Percentiles rank a stretch among this genome's conserved stretches.
phyloP scores from a whole-genome alignment of 2,329 filamentous ascomycete genomes.

The Nothophoma quercina region DNA sequence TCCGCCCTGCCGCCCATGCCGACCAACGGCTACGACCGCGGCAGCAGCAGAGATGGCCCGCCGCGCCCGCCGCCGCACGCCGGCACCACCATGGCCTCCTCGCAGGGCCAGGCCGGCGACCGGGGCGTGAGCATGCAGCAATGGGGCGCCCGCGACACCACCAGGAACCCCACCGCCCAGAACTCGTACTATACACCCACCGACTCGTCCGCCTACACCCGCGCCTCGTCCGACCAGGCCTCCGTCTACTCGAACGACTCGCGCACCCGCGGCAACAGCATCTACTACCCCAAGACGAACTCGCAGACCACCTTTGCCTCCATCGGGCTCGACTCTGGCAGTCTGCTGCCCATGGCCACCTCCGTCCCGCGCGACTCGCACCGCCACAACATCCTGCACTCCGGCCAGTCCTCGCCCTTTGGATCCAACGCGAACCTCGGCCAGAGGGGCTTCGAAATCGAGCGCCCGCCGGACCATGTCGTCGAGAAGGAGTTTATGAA shows the following conservation, averaged over 20 bases:
- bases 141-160: slow-evolving; percentile 64
- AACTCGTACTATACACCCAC: slow-evolving; percentile 34
- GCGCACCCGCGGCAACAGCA: slow-evolving; percentile 60
- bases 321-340: slow-evolving; percentile 52
- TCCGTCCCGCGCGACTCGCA: slow-evolving; percentile 53
- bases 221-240: slow-evolving; percentile 69
- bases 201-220: slow-evolving; percentile 59
- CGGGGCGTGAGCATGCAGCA: slow-evolving; percentile 76
- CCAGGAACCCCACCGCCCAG: slow-evolving; percentile 15
- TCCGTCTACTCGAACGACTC: slow-evolving; percentile 71
- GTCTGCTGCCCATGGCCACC: slow-evolving; percentile 48
- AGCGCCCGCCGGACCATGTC: slow-evolving; percentile 77
- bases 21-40: slow-evolving; percentile 53
- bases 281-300: slow-evolving; percentile 57
- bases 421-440: slow-evolving; percentile 59
- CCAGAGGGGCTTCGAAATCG: slow-evolving; percentile 67
- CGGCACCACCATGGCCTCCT: slow-evolving; percentile 70
- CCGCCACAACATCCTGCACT: slow-evolving; percentile 49
- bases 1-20: slow-evolving; percentile 58
- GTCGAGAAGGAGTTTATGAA: slow-evolving; percentile 92
- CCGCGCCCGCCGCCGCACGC: slow-evolving; percentile 66
- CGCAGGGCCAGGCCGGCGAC: slow-evolving; percentile 64
- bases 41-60: slow-evolving; percentile 60
- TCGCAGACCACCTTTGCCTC: slow-evolving; percentile 62
- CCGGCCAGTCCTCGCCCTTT: slow-evolving; percentile 54